These are phyloP conservation scores for Phytophthora pisi DNA, from an alignment of 352 stramenopile genomes.

Conservation along the genomic window DNA sequence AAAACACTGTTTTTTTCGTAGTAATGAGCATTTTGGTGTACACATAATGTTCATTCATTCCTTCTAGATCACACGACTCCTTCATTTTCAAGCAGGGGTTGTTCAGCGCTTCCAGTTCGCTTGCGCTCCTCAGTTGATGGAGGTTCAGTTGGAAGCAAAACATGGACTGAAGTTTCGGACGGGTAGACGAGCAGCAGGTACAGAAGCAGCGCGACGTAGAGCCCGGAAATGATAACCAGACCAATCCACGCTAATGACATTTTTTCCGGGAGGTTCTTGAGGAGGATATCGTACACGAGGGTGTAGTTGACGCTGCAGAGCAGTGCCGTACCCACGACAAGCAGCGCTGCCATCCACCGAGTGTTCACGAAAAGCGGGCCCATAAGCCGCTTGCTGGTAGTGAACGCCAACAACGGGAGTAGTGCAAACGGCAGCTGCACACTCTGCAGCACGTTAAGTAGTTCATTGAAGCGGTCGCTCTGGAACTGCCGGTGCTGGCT, in stretches of 20 bases:
- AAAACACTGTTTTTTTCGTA: neutral
- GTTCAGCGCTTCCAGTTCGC: constrained; percentile 10
- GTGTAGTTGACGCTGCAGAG: constrained; percentile 71
- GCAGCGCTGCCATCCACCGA: constrained; percentile 33
- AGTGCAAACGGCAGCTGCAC: constrained; percentile 89
- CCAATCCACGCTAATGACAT: constrained; percentile 24
- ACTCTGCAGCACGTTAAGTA: constrained; percentile 89
- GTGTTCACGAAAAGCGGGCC: constrained; percentile 56
- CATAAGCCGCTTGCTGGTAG: constrained; percentile 63
- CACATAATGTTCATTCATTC: neutral
- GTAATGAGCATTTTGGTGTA: neutral
- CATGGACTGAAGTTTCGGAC: constrained; percentile 16
- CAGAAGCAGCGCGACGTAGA: constrained; percentile 55
- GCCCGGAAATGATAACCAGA: constrained; percentile 22
- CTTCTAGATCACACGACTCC: constrained; percentile 6
- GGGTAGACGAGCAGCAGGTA: constrained; percentile 69
- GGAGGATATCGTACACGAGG: constrained; percentile 60
- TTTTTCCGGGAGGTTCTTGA: constrained; percentile 40
- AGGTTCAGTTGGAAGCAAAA: neutral
- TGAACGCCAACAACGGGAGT: constrained; percentile 84
- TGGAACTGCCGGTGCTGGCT: constrained; percentile 55
- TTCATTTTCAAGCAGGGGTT: constrained; percentile 23
- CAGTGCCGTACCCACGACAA: constrained; percentile 50
- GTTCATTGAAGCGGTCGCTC: constrained; percentile 78
- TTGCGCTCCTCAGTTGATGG: constrained; percentile 3